phyloP scores from a whole-genome alignment of 2,329 filamentous ascomycete species.

The Clarireedia paspali region DNA sequence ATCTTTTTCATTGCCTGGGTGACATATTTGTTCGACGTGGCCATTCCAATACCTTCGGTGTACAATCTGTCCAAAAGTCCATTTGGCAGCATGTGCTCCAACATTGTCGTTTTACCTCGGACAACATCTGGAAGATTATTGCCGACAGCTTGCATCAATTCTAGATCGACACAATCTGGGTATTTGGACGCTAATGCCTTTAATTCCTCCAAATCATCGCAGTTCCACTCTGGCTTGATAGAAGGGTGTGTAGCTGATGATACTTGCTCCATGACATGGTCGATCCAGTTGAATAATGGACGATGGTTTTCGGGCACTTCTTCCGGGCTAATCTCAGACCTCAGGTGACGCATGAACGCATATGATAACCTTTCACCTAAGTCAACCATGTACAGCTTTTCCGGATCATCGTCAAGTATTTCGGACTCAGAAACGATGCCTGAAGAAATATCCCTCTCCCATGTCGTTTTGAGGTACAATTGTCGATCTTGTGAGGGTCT shows the following conservation, averaged over 20 bases:
- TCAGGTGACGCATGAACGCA: slow-evolving; percentile 1
- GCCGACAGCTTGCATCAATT: slow-evolving; percentile 16
- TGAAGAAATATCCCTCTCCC: slow-evolving; percentile 14
- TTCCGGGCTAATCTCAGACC: slow-evolving; percentile 1
- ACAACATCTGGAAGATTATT: slow-evolving; percentile 16
- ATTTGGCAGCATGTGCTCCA: slow-evolving; percentile 19
- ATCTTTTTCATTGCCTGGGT: slow-evolving; percentile 9
- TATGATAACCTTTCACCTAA: slow-evolving; percentile 9
- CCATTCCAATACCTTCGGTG: slow-evolving; percentile 13
- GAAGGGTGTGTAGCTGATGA: slow-evolving; percentile 10
- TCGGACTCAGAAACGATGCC: slow-evolving; percentile 10
- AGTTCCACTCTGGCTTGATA: slow-evolving; percentile 14
- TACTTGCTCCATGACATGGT: slow-evolving; percentile 11
- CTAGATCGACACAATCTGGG: slow-evolving; percentile 11
- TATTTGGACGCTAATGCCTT: slow-evolving; percentile 3
- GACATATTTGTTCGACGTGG: neutral
- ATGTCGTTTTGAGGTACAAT: slow-evolving; percentile 18
- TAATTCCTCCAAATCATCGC: slow-evolving; percentile 5
- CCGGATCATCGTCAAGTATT: slow-evolving; percentile 9
- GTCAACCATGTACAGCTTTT: slow-evolving; percentile 11
- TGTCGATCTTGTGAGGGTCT: slow-evolving; percentile 17
- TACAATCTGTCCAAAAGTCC: slow-evolving; percentile 18
- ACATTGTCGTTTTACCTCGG: slow-evolving; percentile 14
- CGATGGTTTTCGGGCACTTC: slow-evolving; percentile 2
- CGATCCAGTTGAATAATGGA: slow-evolving; percentile 7